Evolutionary conservation across 2,329 filamentous ascomycete species (phyloP), one percentile per base, ranked within the genome.

Genomic region (Fusarium aywerte): DNA sequence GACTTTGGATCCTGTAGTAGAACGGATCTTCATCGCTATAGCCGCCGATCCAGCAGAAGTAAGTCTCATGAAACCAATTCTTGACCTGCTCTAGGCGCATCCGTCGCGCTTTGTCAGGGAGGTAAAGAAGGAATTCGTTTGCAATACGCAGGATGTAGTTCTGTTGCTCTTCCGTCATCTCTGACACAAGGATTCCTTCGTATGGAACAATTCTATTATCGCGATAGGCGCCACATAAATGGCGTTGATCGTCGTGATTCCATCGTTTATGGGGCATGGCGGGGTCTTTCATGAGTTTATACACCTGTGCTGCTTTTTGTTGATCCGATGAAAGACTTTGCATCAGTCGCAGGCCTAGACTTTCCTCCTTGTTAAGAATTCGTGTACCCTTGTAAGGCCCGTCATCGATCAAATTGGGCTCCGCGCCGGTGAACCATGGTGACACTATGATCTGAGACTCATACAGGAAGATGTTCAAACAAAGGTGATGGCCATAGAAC

Each of bases 171-270:
- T 74, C 2, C 0, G 76, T 75, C 51, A 92, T 78, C 0, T 81
- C 75, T 0, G 82, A 80, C 0, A 89, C 87, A 0, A 81, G 73
- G 7, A 92, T 77, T 0, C 92, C 92, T 77, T 94, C 89, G 73
- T 89, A 92, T 0, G 92, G 91, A 1, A 95, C 89, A 12, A 91
- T 78, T 12, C 91, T 85, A 76, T 95, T 96, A 72, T 95, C 92
- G 13, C 90, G 85, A 75, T 91, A 92, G 0, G 92, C 92, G 33
- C 92, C 92, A 74, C 90, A 92, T 6, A 93, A 76, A 72, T 94
- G 91, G 7, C 91, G 84, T 79, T 94, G 90, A 75, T 95, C 92
- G 72, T 93, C 90, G 67, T 89, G 89, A 75, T 94, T 94, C 91
- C 91, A 94, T 9, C 91, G 84, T 11, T 88, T 89, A 13, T 80